Evolutionary conservation across 2,329 filamentous ascomycete species (phyloP).

Genomic region (Neonectria hederae): DNA sequence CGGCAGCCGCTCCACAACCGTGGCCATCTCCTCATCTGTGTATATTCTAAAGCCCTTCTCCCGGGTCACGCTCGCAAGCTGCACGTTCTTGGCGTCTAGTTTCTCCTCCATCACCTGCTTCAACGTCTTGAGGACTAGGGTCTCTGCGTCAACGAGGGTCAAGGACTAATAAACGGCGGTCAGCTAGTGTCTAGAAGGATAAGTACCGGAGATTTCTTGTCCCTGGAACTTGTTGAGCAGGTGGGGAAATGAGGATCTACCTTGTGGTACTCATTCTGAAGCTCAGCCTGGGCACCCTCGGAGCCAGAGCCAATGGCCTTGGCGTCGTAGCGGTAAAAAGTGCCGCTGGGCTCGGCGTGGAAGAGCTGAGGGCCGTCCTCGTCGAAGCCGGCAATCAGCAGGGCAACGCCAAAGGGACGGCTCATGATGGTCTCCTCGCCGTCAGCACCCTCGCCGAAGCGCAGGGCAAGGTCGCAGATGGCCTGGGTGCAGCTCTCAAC

Average conservation of each 20-base stretch:
- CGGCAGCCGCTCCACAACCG: slow-evolving; percentile 84
- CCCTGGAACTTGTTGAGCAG: not conserved
- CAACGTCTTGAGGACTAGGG: slow-evolving; percentile 93
- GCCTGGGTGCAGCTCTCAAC: slow-evolving; percentile 99
- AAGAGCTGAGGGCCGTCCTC: slow-evolving; percentile 97
- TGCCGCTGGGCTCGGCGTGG: slow-evolving; percentile 96
- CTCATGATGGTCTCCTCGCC: slow-evolving; percentile 99
- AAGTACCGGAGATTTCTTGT: not conserved
- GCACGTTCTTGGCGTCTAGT: slow-evolving; percentile 97
- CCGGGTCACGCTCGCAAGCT: slow-evolving; percentile 96
- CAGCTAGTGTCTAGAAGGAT: not conserved
- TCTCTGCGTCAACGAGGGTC: slow-evolving; percentile 91
- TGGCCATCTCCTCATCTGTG: slow-evolving; percentile 95
- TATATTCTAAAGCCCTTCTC: slow-evolving; percentile 99
- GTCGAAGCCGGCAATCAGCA: slow-evolving; percentile 96
- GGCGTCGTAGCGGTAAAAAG: slow-evolving; percentile 98
- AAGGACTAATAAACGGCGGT: slow-evolving; percentile 68
- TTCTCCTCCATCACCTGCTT: slow-evolving; percentile 99
- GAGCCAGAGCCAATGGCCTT: slow-evolving; percentile 98
- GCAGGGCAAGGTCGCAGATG: slow-evolving; percentile 94
- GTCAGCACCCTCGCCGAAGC: slow-evolving; percentile 97
- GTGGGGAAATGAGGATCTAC: slow-evolving; percentile 48
- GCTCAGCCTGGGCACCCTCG: slow-evolving; percentile 95
- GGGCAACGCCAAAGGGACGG: slow-evolving; percentile 93
- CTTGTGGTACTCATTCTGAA: slow-evolving; percentile 99